Conservation (phyloP, 78 protist species). For the Blattamonas nauphoetae region DNA sequence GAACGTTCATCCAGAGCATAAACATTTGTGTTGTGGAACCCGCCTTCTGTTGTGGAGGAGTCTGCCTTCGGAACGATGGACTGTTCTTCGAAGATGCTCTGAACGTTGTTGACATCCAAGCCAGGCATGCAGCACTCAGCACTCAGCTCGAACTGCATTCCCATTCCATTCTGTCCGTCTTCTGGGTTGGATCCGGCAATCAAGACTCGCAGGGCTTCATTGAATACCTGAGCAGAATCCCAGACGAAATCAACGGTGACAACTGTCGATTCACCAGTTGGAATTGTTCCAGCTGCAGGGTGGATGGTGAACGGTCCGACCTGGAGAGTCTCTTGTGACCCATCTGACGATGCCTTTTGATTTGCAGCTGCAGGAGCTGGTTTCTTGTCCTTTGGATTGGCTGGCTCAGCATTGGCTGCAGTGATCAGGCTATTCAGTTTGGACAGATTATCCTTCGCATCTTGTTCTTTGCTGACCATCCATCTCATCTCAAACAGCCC, state of each 20-base stretch:
- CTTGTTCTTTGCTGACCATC: background rate
- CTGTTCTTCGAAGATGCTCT: constrained; percentile 68
- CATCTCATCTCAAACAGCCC: constrained; percentile 50
- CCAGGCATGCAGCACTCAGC: constrained; percentile 72
- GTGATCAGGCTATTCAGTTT: background rate
- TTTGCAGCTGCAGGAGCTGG: background rate
- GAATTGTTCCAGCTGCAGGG: constrained; percentile 32
- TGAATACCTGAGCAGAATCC: background rate
- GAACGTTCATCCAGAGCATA: constrained; percentile 34
- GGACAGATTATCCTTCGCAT: background rate
- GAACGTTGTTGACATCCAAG: constrained; percentile 27
- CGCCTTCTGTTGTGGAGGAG: too few relatives aligned
- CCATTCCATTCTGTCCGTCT: constrained; percentile 1
- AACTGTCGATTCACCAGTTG: constrained; percentile 5
- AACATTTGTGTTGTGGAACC: background rate
- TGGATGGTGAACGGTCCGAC: constrained; percentile 40
- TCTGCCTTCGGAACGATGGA: constrained; percentile 17
- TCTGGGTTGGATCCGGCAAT: constrained; percentile 7
- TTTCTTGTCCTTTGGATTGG: background rate
- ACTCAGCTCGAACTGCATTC: constrained; percentile 37
- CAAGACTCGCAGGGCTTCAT: background rate
- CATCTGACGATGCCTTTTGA: background rate
- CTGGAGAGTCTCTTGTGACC: background rate
- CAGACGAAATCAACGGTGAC: constrained; percentile 36
- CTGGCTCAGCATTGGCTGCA: background rate